A percentile compares a stretch with the other conserved stretches of the same genome.
Conservation (phyloP, 352 stramenopile species). For the Pythium myriotylum region DNA sequence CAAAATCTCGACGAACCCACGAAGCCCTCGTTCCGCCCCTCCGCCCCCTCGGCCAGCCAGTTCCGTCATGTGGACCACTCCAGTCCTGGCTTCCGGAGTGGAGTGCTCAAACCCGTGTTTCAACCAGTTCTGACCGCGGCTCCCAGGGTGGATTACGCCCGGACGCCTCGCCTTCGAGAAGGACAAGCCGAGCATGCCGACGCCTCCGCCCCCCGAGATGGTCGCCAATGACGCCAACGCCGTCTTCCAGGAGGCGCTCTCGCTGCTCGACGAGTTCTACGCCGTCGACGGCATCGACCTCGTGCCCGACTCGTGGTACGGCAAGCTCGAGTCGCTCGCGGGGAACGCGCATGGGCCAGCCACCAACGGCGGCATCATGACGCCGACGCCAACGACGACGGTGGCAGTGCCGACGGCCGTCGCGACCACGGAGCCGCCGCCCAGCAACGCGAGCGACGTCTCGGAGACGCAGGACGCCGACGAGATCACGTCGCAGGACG, state of each 20-base stretch:
- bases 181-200: conserved; percentile 6
- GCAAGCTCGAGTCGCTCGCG: conserved; percentile 13
- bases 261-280: conserved; percentile 29
- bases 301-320: conserved; percentile 10
- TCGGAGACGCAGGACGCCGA: conserved; percentile 4
- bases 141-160: too few relatives aligned
- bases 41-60: too few relatives aligned
- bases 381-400: conserved; percentile 1
- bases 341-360: too few relatives aligned
- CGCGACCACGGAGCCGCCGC: not conserved
- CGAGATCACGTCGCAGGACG: conserved; percentile 17
- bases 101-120: too few relatives aligned
- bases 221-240: conserved; percentile 18
- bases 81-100: too few relatives aligned
- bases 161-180: too few relatives aligned
- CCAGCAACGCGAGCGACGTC: not conserved
- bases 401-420: not conserved
- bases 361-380: too few relatives aligned
- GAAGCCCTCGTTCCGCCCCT: too few relatives aligned
- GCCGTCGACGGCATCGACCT: conserved; percentile 23
- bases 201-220: not conserved
- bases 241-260: conserved; percentile 23
- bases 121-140: too few relatives aligned
- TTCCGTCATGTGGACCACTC: too few relatives aligned
- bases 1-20: too few relatives aligned